Conservation (phyloP, 306 rosid genomes). For the Casuarina glauca region DNA sequence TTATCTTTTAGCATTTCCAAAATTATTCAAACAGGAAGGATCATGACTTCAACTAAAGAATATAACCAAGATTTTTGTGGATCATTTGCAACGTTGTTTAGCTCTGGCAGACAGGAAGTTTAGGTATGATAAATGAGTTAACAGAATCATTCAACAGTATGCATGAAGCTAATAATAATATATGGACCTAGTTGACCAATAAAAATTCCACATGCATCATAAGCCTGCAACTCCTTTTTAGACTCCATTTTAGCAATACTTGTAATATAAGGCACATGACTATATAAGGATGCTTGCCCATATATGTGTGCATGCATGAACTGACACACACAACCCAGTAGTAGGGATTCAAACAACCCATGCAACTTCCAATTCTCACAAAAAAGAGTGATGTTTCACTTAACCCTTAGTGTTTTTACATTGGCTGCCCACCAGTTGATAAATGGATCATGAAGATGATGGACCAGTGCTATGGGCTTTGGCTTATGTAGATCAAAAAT, state of each 20-base stretch:
- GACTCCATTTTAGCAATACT: background rate
- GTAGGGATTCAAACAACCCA: background rate
- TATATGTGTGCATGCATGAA: background rate
- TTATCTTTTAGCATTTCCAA: background rate
- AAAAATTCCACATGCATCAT: background rate
- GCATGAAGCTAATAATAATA: background rate
- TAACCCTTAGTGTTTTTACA: background rate
- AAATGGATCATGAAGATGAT: background rate
- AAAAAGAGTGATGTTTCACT: too few relatives aligned
- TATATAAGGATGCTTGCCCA: background rate
- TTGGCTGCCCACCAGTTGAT: background rate
- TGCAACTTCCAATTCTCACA: background rate
- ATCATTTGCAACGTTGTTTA: background rate
- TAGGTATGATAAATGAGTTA: background rate
- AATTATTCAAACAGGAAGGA: background rate
- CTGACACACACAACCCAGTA: background rate
- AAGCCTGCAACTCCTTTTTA: background rate
- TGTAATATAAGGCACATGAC: background rate
- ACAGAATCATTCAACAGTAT: background rate
- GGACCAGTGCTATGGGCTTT: too few relatives aligned
- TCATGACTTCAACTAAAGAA: background rate
- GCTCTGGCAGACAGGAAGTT: background rate
- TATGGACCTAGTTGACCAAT: background rate
- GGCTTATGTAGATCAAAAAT: too few relatives aligned
- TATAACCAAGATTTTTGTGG: background rate